Percentiles rank a stretch among this genome's conserved stretches.
phyloP scores from a whole-genome alignment of 2,329 filamentous ascomycete species.

The Parastagonospora nodorum region DNA sequence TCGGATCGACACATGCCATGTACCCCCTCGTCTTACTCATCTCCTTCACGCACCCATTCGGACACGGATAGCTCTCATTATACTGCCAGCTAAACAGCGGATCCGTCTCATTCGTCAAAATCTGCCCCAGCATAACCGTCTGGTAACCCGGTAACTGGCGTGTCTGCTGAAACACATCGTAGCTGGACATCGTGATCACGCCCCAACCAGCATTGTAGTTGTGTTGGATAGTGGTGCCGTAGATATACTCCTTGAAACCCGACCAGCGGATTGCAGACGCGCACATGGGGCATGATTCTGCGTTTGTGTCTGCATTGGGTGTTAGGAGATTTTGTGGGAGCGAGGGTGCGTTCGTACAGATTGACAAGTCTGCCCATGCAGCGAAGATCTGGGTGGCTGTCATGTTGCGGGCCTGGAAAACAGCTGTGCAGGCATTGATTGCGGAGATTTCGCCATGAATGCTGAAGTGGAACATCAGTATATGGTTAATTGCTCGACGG shows the following conservation, averaged over 20 bases:
- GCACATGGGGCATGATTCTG: conserved; percentile 64
- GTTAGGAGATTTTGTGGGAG: background rate
- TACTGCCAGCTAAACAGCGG: conserved; percentile 61
- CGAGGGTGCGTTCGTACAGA: conserved; percentile 24
- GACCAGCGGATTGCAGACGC: conserved; percentile 62
- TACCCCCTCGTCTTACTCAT: background rate
- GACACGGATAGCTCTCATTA: conserved; percentile 42
- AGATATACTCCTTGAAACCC: conserved; percentile 61
- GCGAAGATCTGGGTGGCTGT: background rate
- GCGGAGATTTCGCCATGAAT: conserved; percentile 58
- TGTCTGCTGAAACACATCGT: conserved; percentile 55
- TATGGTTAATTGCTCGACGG: background rate
- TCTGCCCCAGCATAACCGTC: conserved; percentile 50
- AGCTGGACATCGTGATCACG: conserved; percentile 55
- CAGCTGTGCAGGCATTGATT: conserved; percentile 60
- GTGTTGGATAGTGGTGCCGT: conserved; percentile 56
- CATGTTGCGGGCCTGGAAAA: background rate
- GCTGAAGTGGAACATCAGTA: background rate
- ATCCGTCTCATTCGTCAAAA: conserved; percentile 61
- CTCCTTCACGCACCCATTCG: conserved; percentile 33
- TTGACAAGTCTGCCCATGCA: conserved; percentile 50
- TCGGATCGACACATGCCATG: background rate
- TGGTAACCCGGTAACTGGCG: conserved; percentile 38
- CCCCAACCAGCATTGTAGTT: conserved; percentile 57
- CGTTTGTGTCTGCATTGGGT: conserved; percentile 56